Percentiles rank a stretch among this genome's conserved stretches.
These are phyloP conservation scores for Cicer arietinum DNA, from an alignment of 306 rosid species.

Conservation along the genomic window DNA sequence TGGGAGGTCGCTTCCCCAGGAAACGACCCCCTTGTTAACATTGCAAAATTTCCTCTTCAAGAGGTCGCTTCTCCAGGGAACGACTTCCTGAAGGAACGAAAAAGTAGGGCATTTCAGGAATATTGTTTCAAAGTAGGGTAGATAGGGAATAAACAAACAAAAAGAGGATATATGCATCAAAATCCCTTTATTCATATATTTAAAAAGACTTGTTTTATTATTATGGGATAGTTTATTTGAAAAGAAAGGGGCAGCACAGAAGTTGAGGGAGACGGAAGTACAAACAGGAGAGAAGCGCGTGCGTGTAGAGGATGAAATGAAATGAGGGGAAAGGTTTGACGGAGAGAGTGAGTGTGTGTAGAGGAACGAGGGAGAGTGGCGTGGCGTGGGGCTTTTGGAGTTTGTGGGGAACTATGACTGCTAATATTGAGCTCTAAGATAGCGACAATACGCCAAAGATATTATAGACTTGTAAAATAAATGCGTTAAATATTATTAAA, in stretches of 20 bases:
- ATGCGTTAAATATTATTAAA: no score
- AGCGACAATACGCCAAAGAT: conserved; percentile 56
- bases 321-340: conserved; percentile 6
- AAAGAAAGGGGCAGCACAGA: not conserved
- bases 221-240: not conserved
- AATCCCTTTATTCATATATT: no score
- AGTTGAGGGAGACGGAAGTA: not conserved
- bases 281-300: conserved; percentile 28
- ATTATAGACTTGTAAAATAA: conserved; percentile 44
- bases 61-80: no score
- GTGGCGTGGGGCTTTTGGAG: conserved; percentile 34
- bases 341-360: conserved; percentile 40
- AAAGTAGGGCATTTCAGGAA: no score
- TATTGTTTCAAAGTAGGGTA: no score
- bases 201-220: no score
- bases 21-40: no score
- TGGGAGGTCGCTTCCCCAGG: no score
- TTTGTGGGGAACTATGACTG: conserved; percentile 54
- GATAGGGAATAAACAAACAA: no score
- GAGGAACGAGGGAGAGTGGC: conserved; percentile 15
- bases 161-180: no score
- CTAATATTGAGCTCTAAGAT: conserved; percentile 51
- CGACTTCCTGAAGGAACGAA: no score
- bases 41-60: no score
- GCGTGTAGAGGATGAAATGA: conserved; percentile 19